Evolutionary conservation across 1,139 yeast species (phyloP).

Genomic region (Yamadazyma buinensis): DNA sequence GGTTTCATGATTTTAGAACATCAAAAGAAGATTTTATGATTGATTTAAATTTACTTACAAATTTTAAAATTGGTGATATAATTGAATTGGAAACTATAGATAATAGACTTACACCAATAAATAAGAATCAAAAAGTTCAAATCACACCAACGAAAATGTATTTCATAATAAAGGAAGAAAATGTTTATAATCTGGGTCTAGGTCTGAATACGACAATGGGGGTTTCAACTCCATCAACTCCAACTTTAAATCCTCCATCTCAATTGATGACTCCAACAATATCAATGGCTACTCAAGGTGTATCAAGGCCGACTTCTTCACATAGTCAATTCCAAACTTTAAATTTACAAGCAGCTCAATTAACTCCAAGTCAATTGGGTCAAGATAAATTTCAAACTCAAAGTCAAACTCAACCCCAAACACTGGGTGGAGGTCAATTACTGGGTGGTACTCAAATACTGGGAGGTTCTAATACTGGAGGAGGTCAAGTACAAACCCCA

Average conservation of each 20-base stretch:
- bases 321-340: no score
- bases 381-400: constrained; percentile 6
- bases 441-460: not conserved
- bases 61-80: constrained; percentile 62
- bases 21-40: constrained; percentile 59
- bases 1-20: constrained; percentile 71
- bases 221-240: not conserved
- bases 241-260: not conserved
- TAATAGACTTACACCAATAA: not conserved
- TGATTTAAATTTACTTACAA: constrained; percentile 55
- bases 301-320: constrained; percentile 7
- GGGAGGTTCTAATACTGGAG: not conserved
- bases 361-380: constrained; percentile 2
- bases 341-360: constrained; percentile 2
- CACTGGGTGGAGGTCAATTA: not conserved
- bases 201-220: not conserved
- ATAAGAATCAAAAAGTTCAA: not conserved
- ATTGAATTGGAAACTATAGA: constrained; percentile 48
- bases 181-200: constrained; percentile 5
- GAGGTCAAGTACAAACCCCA: not conserved
- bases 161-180: constrained; percentile 7
- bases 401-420: not conserved
- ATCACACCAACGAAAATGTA: constrained; percentile 5
- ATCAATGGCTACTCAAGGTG: constrained; percentile 1
- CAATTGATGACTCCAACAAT: constrained; percentile 4